Conservation (phyloP, 768 basidiomycete genomes). For the Auricularia auricula-judae region DNA sequence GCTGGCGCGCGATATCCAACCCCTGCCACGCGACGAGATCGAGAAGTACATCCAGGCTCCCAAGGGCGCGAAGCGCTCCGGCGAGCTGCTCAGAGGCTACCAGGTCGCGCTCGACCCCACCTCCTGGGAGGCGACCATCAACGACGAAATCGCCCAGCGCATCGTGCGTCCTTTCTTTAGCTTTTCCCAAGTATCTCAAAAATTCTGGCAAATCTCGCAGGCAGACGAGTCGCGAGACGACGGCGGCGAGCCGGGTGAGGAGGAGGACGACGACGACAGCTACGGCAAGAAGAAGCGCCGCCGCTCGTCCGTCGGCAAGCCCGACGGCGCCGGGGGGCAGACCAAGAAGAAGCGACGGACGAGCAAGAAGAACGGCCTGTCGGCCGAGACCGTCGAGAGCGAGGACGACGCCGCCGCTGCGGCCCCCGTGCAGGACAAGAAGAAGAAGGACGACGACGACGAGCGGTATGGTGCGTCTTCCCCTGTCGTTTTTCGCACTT, state of each 20-base stretch:
- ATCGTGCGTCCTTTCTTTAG: slow-evolving; percentile 32
- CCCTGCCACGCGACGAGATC: slow-evolving; percentile 71
- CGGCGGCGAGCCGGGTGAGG: slow-evolving; percentile 32
- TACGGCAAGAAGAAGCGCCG: slow-evolving; percentile 26
- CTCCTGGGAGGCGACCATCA: slow-evolving; percentile 39
- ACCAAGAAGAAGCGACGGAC: slow-evolving; percentile 14
- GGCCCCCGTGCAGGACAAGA: slow-evolving; percentile 46
- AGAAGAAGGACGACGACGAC: slow-evolving; percentile 47
- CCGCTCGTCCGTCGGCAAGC: slow-evolving; percentile 25
- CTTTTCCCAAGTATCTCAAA: background rate
- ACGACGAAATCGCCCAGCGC: slow-evolving; percentile 27
- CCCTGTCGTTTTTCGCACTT: slow-evolving; percentile 7
- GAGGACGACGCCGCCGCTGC: slow-evolving; percentile 39
- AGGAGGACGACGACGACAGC: slow-evolving; percentile 25
- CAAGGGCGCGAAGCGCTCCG: slow-evolving; percentile 47
- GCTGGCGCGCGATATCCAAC: slow-evolving; percentile 67
- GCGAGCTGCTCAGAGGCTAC: slow-evolving; percentile 58
- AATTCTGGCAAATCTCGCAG: background rate
- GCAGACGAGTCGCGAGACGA: slow-evolving; percentile 26
- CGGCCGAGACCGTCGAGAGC: slow-evolving; percentile 27
- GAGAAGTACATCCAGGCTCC: slow-evolving; percentile 70
- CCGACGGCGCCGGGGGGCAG: slow-evolving; percentile 19
- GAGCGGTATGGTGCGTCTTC: slow-evolving; percentile 25
- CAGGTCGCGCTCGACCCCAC: slow-evolving; percentile 63
- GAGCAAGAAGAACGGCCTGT: slow-evolving; percentile 40